Evolutionary conservation across 495 filamentous ascomycete genomes (phyloP).

Genomic region (Mycothermus thermophilus): DNA sequence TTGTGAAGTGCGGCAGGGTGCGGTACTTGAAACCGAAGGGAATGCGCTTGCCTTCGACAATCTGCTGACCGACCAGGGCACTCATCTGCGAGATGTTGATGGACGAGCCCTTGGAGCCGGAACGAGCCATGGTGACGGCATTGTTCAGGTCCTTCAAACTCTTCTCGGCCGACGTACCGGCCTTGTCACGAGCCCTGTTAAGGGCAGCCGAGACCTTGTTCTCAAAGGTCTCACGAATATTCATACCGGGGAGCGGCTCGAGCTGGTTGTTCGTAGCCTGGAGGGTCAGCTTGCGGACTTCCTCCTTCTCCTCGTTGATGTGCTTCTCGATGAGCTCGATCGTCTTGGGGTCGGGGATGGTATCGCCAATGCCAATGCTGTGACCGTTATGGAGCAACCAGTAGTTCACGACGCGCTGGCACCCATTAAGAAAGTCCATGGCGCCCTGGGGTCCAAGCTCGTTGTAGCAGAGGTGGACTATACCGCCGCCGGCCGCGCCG

Average conservation of each 20-base stretch:
- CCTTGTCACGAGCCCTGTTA: conserved; percentile 90
- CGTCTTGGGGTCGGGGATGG: conserved; percentile 74
- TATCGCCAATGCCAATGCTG: conserved; percentile 97
- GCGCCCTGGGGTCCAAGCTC: conserved; percentile 75
- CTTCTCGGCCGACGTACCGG: conserved; percentile 79
- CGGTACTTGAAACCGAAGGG: conserved; percentile 99
- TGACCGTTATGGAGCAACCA: conserved; percentile 98
- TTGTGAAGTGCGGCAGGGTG: conserved; percentile 93
- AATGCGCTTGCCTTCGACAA: conserved; percentile 96
- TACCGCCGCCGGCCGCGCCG: conserved; percentile 70
- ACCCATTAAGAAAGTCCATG: conserved; percentile 89
- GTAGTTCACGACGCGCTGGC: conserved; percentile 85
- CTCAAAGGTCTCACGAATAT: conserved; percentile 94
- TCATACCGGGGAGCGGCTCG: conserved; percentile 90
- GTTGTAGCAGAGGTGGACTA: conserved; percentile 94
- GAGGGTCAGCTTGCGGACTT: conserved; percentile 58
- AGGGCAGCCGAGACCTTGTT: conserved; percentile 84
- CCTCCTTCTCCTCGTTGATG: conserved; percentile 63
- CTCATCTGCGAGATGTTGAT: conserved; percentile 99
- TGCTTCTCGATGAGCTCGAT: conserved; percentile 70
- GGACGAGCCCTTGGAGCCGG: conserved; percentile 92
- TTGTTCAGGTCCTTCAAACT: conserved; percentile 93
- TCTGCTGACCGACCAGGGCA: conserved; percentile 90
- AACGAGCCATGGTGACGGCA: conserved; percentile 85
- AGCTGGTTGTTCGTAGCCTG: conserved; percentile 72